These are phyloP conservation scores for Chalciporus pseudorubinellus DNA, from an alignment of 768 basidiomycete species.

Conservation along the genomic window DNA sequence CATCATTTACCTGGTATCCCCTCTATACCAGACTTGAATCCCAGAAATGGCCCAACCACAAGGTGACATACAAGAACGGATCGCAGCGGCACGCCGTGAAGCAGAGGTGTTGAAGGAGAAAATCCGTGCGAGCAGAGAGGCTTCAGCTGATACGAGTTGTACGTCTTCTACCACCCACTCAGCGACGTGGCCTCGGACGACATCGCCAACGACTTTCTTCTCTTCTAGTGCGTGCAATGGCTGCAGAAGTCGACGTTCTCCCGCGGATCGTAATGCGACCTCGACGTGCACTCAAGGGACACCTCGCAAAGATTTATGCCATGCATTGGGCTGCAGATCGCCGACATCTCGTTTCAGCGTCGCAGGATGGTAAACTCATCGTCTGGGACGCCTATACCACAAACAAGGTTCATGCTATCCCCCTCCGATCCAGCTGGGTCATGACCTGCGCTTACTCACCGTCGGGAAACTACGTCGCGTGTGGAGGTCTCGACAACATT, in stretches of 20 bases:
- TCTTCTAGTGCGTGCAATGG: slow-evolving; percentile 90
- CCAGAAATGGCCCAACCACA: slow-evolving; percentile 70
- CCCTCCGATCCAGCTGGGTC: slow-evolving; percentile 97
- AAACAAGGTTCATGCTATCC: slow-evolving; percentile 99
- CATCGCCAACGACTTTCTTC: slow-evolving; percentile 13
- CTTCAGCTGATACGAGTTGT: slow-evolving; percentile 97
- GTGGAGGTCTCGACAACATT: slow-evolving; percentile 98
- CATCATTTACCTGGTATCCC: slow-evolving; percentile 1
- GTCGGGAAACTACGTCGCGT: slow-evolving; percentile 95
- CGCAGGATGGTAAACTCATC: slow-evolving; percentile 98
- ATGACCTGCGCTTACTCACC: slow-evolving; percentile 99
- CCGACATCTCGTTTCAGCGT: slow-evolving; percentile 98
- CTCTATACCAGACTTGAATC: slow-evolving; percentile 6
- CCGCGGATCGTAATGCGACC: slow-evolving; percentile 97
- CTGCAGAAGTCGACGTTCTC: slow-evolving; percentile 91
- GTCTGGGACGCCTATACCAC: slow-evolving; percentile 99
- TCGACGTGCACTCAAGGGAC: slow-evolving; percentile 91
- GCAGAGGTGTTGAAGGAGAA: slow-evolving; percentile 98
- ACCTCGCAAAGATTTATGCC: slow-evolving; percentile 99
- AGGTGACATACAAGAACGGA: slow-evolving; percentile 86
- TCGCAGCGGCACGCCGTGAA: slow-evolving; percentile 94
- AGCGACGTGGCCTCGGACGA: slow-evolving; percentile 1
- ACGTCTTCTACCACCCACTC: slow-evolving; percentile 37
- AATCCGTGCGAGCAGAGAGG: slow-evolving; percentile 94
- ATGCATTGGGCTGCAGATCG: slow-evolving; percentile 99